Evolutionary conservation across 495 filamentous ascomycete genomes (phyloP), one percentile per base, ranked within the genome.

Genomic region (Penicillium arizonense): DNA sequence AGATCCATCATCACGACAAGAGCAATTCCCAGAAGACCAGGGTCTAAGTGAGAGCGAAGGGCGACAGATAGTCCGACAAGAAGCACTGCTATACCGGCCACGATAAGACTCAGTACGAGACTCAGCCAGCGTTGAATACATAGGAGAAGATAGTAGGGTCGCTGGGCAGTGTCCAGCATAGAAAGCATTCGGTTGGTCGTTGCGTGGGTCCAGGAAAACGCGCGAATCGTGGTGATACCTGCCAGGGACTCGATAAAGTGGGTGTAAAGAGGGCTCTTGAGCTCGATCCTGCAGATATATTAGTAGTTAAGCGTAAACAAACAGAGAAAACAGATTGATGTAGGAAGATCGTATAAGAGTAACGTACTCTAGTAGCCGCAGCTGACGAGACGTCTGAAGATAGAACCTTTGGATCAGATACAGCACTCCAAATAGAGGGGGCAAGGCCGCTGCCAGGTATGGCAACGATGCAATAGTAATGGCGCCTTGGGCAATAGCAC

Each of bases 331-430:
- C 23, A 4, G 0, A 6, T 24, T 24, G 23, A 24, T 6, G 3
- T n/a, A 26, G 8, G 21, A 45, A 11, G 2, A 7, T 13, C 39
- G 10, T 12, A 23, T 20, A 8, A 12, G 20, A 21, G 13, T 21
- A 9, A 53, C 47, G 13, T 38, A 64, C 53, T 94, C 89, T 47
- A 94, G 71, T 51, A 89, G 77, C 69, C 91, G 90, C 28, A 93
- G 72, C 68, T 94, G 89, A 52, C 88, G 81, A 45, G 88, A 91
- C 26, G 89, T 90, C 20, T 86, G 77, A n/a, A 94, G 82, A 70
- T 94, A 93, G 70, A 91, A 92, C 44, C 86, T 75, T 63, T 92
- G 89, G 43, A 92, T 86, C 65, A 83, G 87, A 44, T 67, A 77
- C 12, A 82, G 47, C 0, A 73, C 23, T 18, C 58, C 45, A 32